Evolutionary conservation across 768 basidiomycete genomes (phyloP), one percentile per base, ranked within the genome.

Genomic region (Russula sp.): DNA sequence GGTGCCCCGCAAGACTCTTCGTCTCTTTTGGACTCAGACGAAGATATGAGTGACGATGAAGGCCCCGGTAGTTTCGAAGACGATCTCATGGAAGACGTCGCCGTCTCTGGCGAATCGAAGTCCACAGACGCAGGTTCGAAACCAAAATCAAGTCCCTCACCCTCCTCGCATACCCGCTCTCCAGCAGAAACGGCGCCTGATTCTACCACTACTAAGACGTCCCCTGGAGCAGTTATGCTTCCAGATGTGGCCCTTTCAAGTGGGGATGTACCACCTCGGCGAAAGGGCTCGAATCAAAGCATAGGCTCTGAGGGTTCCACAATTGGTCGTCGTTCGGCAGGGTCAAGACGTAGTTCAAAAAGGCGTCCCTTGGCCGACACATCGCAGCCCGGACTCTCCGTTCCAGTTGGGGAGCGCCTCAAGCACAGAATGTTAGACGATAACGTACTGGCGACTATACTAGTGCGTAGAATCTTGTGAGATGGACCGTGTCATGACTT

Each of bases 31-130:
- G 88, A 87, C 69, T 89, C 88, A 3, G 89, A 90, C 71, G 87
- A 88, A 39, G 88, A 89, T 62, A 90, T 91, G 82, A 87, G 82
- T 67, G 80, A 76, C 10, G 84, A 84, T 50, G 80, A 80, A 40
- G 87, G 85, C 55, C 83, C 85, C 6, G 85, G 85, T 2, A 89
- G 85, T 71, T 87, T 86, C 10, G 88, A 89, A 65, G 89, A 90
- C 67, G 89, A 90, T 53, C 82, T 76, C 0, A 89, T 91, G 86
- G 91, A 92, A 67, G 90, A 92, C 65, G 87, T 94, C 54, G 83
- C 81, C 32, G 87, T 89, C 80, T 81, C 85, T 66, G 89, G 89
- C 27, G 85, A 87, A 47, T 76, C 82, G 3, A 65, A 59, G 51
- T 45, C 70, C 35, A 32, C 67, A 14, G 65, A 60, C 22, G 52